phyloP scores from a whole-genome alignment of 768 basidiomycete species.

The Podaxis sp. region DNA sequence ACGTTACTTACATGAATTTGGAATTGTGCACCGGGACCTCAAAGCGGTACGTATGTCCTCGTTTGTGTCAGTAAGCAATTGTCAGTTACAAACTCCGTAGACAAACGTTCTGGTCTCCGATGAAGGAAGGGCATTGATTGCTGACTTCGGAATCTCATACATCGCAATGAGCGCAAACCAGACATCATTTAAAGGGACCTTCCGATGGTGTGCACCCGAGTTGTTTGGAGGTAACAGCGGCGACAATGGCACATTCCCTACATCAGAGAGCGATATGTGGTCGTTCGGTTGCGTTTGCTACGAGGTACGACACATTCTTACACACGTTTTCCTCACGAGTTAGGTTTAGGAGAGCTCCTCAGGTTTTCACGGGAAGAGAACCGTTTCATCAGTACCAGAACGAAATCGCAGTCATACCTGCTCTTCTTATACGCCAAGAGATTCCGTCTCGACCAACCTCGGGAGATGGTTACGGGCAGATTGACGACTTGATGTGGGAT shows the following conservation, averaged over 20 bases:
- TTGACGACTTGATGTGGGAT: background rate
- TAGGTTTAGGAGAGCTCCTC: background rate
- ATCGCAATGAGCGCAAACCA: too few species aligned
- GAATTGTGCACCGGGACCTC: slow-evolving; percentile 17
- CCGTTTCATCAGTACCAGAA: background rate
- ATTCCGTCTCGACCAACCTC: background rate
- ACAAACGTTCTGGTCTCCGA: too few species aligned
- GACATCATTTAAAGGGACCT: too few species aligned
- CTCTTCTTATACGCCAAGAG: too few species aligned
- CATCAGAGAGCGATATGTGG: too few species aligned
- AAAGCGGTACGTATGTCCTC: slow-evolving; percentile 13
- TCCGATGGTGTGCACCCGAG: background rate
- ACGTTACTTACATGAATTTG: slow-evolving; percentile 14
- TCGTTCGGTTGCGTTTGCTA: background rate
- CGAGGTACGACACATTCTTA: background rate
- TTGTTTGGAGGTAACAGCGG: background rate
- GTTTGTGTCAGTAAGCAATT: too few species aligned
- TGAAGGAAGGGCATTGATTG: too few species aligned
- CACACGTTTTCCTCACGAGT: background rate
- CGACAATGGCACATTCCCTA: too few species aligned
- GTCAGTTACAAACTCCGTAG: too few species aligned
- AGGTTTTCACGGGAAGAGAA: background rate
- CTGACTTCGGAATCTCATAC: too few species aligned
- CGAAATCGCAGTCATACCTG: too few species aligned
- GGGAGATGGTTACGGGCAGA: background rate